phyloP scores from a whole-genome alignment of 495 filamentous ascomycete genomes.

The Darksidea phi region DNA sequence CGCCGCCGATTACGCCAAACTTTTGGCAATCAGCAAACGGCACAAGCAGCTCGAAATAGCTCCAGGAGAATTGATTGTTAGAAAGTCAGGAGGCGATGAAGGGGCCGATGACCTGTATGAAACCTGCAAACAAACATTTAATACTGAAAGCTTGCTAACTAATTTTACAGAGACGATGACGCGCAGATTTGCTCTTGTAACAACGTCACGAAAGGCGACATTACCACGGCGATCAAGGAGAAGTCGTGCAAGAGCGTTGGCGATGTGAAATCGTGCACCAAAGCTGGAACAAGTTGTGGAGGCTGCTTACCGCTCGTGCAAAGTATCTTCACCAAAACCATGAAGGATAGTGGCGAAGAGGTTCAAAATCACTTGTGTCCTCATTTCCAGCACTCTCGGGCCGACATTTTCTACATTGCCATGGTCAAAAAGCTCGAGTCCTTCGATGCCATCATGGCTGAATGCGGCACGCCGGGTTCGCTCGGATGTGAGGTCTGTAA shows the following conservation, averaged over 20 bases:
- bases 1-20: constrained; percentile 88
- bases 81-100: constrained; percentile 72
- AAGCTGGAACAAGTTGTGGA: constrained; percentile 91
- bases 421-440: constrained; percentile 79
- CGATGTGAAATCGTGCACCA: constrained; percentile 90
- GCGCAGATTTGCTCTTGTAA: constrained; percentile 95
- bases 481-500: constrained; percentile 94
- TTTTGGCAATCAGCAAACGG: constrained; percentile 87
- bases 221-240: constrained; percentile 70
- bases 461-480: constrained; percentile 70
- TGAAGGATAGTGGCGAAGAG: constrained; percentile 86
- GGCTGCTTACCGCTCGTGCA: constrained; percentile 93
- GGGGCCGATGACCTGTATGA: constrained; percentile 65
- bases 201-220: constrained; percentile 88
- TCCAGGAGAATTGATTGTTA: constrained; percentile 84
- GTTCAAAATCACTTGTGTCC: constrained; percentile 82
- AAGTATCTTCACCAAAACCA: constrained; percentile 88
- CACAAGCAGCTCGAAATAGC: constrained; percentile 81
- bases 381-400: constrained; percentile 84
- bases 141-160: background rate
- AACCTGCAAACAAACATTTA: background rate
- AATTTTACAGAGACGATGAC: constrained; percentile 62
- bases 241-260: constrained; percentile 82
- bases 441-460: constrained; percentile 76
- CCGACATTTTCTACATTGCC: constrained; percentile 87